Conservation (phyloP, 1,284 basidiomycete genomes). For the Pterulicium gracile region DNA sequence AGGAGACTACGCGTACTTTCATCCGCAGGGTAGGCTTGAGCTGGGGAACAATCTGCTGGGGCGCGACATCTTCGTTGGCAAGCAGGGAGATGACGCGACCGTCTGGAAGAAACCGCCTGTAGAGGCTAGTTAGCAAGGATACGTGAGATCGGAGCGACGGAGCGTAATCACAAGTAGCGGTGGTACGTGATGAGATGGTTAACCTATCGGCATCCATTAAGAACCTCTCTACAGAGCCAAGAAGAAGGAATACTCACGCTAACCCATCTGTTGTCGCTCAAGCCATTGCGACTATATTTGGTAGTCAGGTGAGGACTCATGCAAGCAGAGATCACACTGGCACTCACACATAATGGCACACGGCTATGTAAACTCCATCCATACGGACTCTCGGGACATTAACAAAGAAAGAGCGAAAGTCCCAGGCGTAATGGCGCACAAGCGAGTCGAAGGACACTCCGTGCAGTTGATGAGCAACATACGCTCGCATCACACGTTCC, state of each 20-base stretch:
- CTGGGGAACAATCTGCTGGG: conserved; percentile 67
- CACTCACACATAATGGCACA: conserved; percentile 72
- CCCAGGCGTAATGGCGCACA: conserved; percentile 38
- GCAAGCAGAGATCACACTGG: not conserved
- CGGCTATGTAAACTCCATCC: conserved; percentile 84
- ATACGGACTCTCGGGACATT: conserved; percentile 75
- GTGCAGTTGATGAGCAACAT: not conserved
- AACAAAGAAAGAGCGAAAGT: conserved; percentile 69
- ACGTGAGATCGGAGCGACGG: no score
- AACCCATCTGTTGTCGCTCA: conserved; percentile 77
- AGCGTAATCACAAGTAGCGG: conserved; percentile 59
- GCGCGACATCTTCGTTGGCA: conserved; percentile 70
- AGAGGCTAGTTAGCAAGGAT: conserved; percentile 1
- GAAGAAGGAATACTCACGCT: conserved; percentile 66
- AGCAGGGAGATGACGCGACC: conserved; percentile 82
- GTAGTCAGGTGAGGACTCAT: conserved; percentile 7
- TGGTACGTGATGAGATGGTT: conserved; percentile 75
- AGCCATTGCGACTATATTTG: conserved; percentile 52
- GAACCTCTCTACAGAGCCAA: no score
- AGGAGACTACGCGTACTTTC: no score
- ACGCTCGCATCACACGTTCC: not conserved
- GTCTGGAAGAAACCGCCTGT: conserved; percentile 80
- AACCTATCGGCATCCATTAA: no score
- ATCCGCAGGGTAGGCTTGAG: conserved; percentile 69
- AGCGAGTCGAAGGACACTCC: conserved; percentile 21